Evolutionary conservation across 257 asterid species (phyloP).

Genomic region (Plectranthus barbatus): DNA sequence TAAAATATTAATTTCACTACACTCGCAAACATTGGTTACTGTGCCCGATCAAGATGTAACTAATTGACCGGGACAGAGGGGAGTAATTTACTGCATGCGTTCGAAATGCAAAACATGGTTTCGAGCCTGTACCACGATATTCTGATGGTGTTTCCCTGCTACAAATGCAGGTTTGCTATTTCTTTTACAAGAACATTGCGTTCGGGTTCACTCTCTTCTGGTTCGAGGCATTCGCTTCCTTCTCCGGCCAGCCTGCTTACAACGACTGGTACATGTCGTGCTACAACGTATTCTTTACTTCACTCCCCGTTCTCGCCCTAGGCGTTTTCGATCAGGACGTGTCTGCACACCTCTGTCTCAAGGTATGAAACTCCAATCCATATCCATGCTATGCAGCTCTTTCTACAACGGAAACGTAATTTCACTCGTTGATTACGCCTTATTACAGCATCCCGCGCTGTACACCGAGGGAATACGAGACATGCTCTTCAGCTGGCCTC

Average conservation of each 20-base stretch:
- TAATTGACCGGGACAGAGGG: too few species aligned
- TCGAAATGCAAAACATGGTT: too few species aligned
- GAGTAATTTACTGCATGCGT: too few species aligned
- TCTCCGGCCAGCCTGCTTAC: slow-evolving; percentile 93
- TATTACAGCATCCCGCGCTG: slow-evolving; percentile 57
- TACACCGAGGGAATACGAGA: slow-evolving; percentile 72
- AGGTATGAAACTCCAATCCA: slow-evolving; percentile 31
- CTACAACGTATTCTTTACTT: slow-evolving; percentile 90
- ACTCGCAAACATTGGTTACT: too few species aligned
- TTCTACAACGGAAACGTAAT: background rate
- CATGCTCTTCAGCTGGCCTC: slow-evolving; percentile 81
- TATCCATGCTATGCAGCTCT: too few species aligned
- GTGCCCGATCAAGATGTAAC: too few species aligned
- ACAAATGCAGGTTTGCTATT: slow-evolving; percentile 78
- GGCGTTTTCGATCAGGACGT: slow-evolving; percentile 96
- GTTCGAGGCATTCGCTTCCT: slow-evolving; percentile 88
- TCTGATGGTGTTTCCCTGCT: background rate
- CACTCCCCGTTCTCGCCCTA: slow-evolving; percentile 90
- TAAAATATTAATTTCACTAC: too few species aligned
- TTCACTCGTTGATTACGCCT: background rate
- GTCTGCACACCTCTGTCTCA: slow-evolving; percentile 68
- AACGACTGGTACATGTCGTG: slow-evolving; percentile 91
- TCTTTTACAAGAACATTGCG: slow-evolving; percentile 89
- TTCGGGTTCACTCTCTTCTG: slow-evolving; percentile 95
- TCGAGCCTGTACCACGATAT: too few species aligned